Conservation (phyloP, 2,329 filamentous ascomycete genomes). For the Phaeoacremonium minimum region DNA sequence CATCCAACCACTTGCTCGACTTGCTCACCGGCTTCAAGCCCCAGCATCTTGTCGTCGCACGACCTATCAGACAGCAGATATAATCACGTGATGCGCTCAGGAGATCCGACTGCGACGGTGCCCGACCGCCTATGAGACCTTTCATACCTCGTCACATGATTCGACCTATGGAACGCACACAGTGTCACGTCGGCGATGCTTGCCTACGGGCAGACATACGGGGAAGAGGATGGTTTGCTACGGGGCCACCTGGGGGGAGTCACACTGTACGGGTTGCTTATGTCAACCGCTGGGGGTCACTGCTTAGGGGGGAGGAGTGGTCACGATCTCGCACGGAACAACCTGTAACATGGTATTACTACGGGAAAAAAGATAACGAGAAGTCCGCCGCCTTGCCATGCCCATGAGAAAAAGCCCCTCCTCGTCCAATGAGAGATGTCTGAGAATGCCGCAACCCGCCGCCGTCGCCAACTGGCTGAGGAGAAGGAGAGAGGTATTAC, state of each 20-base stretch:
- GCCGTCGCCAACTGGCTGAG: not conserved
- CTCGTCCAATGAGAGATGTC: constrained; percentile 4
- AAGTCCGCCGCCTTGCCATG: not conserved
- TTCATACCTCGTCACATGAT: not conserved
- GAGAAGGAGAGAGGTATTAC: too few relatives aligned
- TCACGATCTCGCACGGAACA: too few relatives aligned
- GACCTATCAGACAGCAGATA: too few relatives aligned
- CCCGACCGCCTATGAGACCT: not conserved
- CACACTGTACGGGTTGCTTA: not conserved
- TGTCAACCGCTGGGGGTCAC: too few relatives aligned
- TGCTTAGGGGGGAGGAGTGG: too few relatives aligned
- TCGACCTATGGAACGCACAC: not conserved
- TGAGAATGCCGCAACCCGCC: constrained; percentile 5
- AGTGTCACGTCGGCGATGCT: not conserved
- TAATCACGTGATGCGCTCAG: not conserved
- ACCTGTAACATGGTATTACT: constrained; percentile 6
- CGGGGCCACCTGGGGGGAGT: not conserved
- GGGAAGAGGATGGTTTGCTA: not conserved
- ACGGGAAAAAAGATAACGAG: not conserved
- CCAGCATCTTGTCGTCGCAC: too few relatives aligned
- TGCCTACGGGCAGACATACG: not conserved
- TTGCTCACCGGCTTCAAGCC: too few relatives aligned
- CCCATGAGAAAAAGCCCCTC: not conserved
- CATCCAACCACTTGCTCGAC: too few relatives aligned
- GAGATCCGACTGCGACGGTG: not conserved